Base-by-base conservation (phyloP, 306 rosid genomes). In the Elaeagnus macrophylla region DNA sequence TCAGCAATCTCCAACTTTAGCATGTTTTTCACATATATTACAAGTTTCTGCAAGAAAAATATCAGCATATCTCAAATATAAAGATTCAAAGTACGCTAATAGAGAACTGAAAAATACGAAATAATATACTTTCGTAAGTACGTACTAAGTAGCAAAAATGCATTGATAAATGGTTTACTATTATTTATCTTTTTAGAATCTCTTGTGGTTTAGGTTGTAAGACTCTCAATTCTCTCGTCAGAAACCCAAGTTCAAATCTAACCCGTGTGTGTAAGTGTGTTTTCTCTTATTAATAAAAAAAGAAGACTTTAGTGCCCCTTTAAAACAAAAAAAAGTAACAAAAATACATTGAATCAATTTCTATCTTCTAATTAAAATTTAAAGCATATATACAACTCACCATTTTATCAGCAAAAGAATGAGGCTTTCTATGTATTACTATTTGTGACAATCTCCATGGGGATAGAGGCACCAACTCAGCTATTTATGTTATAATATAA, bases 11-110 rank as follows among this genome's bases (percentile, higher is more conserved):
- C 99, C 72, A 91, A 70, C 76, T 32, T 84, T 48, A 91, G 66
- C 99, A 87, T 91, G 81, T 91, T 87, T 78, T 91, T 95, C 45
- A 72, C 84, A 53, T 82, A 91, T 43, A 75, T 48, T 38, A 79
- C 79, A 60, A 79, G 67, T 73, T 64, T 72, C 96, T 88, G 72
- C 73, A 50, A 44, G 60, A 51, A n/a, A 48, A 56, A 39, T 12
- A 36, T 9, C 37, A 17, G 18, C 46, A 51, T 0, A 20, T 41
- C 8, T 13, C 60, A 50, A 55, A 37, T 4, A 9, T 9, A 65
- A 45, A 10, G 58, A 53, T 40, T 13, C 11, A 48, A 12, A 1
- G 10, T 16, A 13, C 47, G 47, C 44, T 9, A 11, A 37, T 9
- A 14, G 6, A 16, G 13, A 49, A 39, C 6, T 16, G 57, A 32